A percentile compares a stretch with the other conserved stretches of the same genome.
phyloP scores from a whole-genome alignment of 129 eudicot genomes.

The Flaveria sonorensis region DNA sequence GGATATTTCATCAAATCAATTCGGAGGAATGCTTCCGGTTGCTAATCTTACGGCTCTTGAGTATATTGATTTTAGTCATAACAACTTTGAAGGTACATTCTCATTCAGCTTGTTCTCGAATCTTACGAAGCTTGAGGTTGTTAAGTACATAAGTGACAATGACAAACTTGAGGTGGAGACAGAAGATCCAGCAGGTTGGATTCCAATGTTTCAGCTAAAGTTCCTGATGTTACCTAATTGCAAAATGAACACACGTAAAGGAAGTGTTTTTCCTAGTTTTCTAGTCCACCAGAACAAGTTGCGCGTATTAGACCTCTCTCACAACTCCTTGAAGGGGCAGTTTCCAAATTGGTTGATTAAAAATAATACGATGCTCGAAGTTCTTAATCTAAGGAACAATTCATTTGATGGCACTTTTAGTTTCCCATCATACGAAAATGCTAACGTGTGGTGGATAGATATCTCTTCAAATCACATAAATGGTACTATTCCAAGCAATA shows the following conservation, averaged over 20 bases:
- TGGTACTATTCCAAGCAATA: slow-evolving; percentile 13
- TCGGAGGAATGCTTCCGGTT: not conserved
- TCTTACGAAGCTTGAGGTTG: slow-evolving; percentile 31
- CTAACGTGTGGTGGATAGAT: not conserved
- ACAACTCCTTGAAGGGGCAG: slow-evolving; percentile 27
- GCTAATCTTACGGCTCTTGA: slow-evolving; percentile 33
- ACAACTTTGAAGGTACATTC: slow-evolving; percentile 36
- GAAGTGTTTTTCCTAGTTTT: slow-evolving; percentile 31
- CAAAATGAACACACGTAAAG: slow-evolving; percentile 18
- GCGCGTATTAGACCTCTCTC: slow-evolving; percentile 22
- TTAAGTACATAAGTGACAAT: not conserved
- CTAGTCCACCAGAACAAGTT: slow-evolving; percentile 30
- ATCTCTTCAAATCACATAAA: slow-evolving; percentile 12
- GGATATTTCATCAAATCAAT: slow-evolving; percentile 24
- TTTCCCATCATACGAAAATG: not conserved
- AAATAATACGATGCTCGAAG: slow-evolving; percentile 26
- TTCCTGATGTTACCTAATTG: slow-evolving; percentile 23
- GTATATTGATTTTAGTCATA: slow-evolving; percentile 35
- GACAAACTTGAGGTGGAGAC: slow-evolving; percentile 18
- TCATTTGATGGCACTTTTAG: not conserved
- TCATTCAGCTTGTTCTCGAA: slow-evolving; percentile 31
- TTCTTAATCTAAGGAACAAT: slow-evolving; percentile 23
- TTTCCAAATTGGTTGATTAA: slow-evolving; percentile 36
- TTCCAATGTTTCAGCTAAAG: slow-evolving; percentile 38
- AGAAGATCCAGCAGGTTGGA: slow-evolving; percentile 23